These are phyloP conservation scores for Suillus brevipes DNA, from an alignment of 768 basidiomycete species.

Conservation along the genomic window DNA sequence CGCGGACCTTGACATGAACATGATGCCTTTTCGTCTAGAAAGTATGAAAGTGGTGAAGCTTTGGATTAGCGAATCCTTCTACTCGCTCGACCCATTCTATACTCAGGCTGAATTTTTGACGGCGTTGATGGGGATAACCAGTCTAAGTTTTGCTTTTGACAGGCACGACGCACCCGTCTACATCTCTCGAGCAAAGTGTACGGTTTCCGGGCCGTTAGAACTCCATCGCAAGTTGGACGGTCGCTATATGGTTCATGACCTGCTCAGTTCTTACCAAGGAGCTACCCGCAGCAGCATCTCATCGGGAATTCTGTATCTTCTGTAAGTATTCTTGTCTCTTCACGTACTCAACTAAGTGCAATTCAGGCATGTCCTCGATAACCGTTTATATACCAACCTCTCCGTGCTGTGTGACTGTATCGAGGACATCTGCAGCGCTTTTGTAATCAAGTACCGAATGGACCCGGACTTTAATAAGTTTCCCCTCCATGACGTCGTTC, in stretches of 20 bases:
- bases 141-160: conserved; percentile 43
- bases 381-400: conserved; percentile 41
- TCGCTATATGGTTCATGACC: conserved; percentile 34
- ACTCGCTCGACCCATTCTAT: conserved; percentile 24
- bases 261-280: conserved; percentile 31
- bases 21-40: conserved; percentile 41
- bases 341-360: neutral
- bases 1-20: conserved; percentile 32
- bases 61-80: conserved; percentile 48
- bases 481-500: conserved; percentile 45
- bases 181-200: conserved; percentile 35
- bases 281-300: conserved; percentile 27
- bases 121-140: conserved; percentile 35
- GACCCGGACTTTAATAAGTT: neutral
- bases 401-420: conserved; percentile 51
- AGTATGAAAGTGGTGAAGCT: conserved; percentile 39
- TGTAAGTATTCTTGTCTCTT: neutral
- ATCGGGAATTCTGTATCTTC: conserved; percentile 32
- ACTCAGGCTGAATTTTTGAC: conserved; percentile 38
- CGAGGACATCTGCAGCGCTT: conserved; percentile 46
- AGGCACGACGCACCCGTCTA: conserved; percentile 32
- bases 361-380: conserved; percentile 46
- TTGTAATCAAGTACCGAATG: conserved; percentile 38
- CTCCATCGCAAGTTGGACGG: too few relatives aligned
- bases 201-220: conserved; percentile 2